These are phyloP conservation scores for Trichoderma reesei DNA, from an alignment of 495 filamentous ascomycete species.

Conservation along the genomic window DNA sequence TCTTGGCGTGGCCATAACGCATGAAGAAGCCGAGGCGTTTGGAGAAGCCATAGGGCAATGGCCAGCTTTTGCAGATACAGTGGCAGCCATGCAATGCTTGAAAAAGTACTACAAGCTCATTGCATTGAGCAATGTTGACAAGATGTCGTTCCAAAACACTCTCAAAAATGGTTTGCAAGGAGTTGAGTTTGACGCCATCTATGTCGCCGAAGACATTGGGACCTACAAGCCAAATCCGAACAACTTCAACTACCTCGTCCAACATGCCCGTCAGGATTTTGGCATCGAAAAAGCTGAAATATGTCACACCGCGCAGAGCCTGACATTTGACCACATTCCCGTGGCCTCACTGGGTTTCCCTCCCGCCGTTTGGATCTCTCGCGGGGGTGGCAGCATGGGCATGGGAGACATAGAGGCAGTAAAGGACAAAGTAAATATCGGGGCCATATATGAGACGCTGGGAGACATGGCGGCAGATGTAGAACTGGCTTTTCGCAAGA, in stretches of 20 bases:
- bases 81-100: constrained; percentile 46
- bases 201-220: constrained; percentile 70
- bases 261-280: constrained; percentile 41
- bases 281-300: constrained; percentile 45
- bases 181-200: constrained; percentile 53
- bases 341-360: constrained; percentile 49
- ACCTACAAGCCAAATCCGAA: constrained; percentile 58
- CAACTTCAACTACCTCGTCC: constrained; percentile 61
- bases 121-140: constrained; percentile 64
- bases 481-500: not conserved
- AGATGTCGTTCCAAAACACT: constrained; percentile 47
- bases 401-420: not conserved
- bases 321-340: constrained; percentile 63
- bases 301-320: constrained; percentile 59
- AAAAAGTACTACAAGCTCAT: constrained; percentile 53
- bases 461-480: constrained; percentile 10
- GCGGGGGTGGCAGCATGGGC: constrained; percentile 32
- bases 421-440: not conserved
- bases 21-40: constrained; percentile 29
- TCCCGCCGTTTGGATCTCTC: constrained; percentile 60
- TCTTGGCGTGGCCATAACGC: constrained; percentile 30
- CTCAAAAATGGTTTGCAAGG: constrained; percentile 32
- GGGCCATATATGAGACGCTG: not conserved
- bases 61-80: constrained; percentile 57
- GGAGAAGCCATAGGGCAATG: constrained; percentile 49